Evolutionary conservation across 768 basidiomycete species (phyloP).

Genomic region (Phlegmacium glaucopus): DNA sequence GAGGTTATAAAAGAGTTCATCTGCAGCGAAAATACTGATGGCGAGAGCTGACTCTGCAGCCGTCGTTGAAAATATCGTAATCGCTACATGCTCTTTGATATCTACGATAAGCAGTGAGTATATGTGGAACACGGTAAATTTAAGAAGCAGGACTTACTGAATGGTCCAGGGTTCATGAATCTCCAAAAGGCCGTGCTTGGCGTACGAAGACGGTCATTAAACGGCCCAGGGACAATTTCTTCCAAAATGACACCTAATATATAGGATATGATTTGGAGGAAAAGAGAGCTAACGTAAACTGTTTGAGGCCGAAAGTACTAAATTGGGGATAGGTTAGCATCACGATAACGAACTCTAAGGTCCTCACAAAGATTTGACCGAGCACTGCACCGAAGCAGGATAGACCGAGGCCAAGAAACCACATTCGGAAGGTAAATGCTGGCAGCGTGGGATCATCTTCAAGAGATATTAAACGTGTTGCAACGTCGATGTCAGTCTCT

Average conservation of each 20-base stretch:
- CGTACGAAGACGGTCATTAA: constrained; percentile 28
- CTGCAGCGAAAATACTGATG: constrained; percentile 57
- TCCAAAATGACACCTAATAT: constrained; percentile 45
- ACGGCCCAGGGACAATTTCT: constrained; percentile 34
- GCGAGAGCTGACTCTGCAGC: constrained; percentile 56
- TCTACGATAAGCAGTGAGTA: constrained; percentile 23
- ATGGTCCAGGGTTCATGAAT: constrained; percentile 61
- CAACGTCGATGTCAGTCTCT: constrained; percentile 46
- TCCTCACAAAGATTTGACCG: constrained; percentile 41
- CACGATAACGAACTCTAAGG: neutral
- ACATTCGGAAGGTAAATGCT: constrained; percentile 51
- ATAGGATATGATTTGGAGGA: constrained; percentile 51
- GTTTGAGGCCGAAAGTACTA: constrained; percentile 56
- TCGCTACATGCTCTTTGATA: constrained; percentile 57
- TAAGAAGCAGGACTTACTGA: constrained; percentile 39
- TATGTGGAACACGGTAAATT: neutral
- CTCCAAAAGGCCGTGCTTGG: constrained; percentile 41
- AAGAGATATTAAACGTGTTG: constrained; percentile 46
- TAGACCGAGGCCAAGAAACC: constrained; percentile 52
- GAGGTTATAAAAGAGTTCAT: constrained; percentile 44
- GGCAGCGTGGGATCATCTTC: constrained; percentile 51
- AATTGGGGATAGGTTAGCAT: neutral
- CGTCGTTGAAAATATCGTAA: constrained; percentile 59
- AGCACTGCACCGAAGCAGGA: constrained; percentile 54
- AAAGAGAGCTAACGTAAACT: constrained; percentile 44